A percentile compares a stretch with the other conserved stretches of the same genome.
These are phyloP conservation scores for Acanthamoeba lenticulata DNA, from an alignment of 208 protist species.

Conservation along the genomic window DNA sequence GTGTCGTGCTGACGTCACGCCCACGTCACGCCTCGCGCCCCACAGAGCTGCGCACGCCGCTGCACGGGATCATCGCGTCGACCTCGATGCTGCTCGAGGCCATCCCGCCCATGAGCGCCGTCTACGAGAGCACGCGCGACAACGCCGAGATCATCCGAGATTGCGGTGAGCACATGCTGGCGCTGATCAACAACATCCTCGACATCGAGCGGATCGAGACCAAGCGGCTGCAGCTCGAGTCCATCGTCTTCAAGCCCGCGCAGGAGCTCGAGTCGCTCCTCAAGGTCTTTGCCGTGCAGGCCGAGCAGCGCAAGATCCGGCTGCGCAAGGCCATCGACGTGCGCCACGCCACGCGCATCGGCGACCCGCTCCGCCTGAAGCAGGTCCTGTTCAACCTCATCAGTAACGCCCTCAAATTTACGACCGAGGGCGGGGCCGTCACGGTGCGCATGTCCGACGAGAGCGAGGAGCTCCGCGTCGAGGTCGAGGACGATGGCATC, in stretches of 20 bases:
- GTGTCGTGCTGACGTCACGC: no score
- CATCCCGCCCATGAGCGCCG: neutral
- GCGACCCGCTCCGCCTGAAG: slow-evolving; percentile 55
- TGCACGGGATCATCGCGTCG: slow-evolving; percentile 54
- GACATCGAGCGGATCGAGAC: slow-evolving; percentile 33
- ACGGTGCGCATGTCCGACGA: slow-evolving; percentile 2
- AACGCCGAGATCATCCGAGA: slow-evolving; percentile 26
- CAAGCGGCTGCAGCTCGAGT: slow-evolving; percentile 40
- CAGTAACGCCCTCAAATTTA: slow-evolving; percentile 65
- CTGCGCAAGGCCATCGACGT: neutral
- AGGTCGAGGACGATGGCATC: slow-evolving; percentile 75
- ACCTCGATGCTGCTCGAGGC: neutral
- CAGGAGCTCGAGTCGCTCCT: neutral
- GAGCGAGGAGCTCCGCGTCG: slow-evolving; percentile 30
- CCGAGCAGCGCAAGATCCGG: neutral
- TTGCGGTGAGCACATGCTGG: slow-evolving; percentile 52
- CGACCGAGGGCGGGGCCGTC: neutral
- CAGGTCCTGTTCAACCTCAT: slow-evolving; percentile 66
- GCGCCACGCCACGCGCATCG: neutral
- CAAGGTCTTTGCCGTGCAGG: neutral
- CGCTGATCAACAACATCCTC: slow-evolving; percentile 49
- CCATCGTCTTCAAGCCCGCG: neutral
- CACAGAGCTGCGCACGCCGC: slow-evolving; percentile 37
- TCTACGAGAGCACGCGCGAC: neutral
- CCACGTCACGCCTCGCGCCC: neutral